These are phyloP conservation scores for Grigorovia transvaalensis DNA, from an alignment of 805 yeast species.

Conservation along the genomic window DNA sequence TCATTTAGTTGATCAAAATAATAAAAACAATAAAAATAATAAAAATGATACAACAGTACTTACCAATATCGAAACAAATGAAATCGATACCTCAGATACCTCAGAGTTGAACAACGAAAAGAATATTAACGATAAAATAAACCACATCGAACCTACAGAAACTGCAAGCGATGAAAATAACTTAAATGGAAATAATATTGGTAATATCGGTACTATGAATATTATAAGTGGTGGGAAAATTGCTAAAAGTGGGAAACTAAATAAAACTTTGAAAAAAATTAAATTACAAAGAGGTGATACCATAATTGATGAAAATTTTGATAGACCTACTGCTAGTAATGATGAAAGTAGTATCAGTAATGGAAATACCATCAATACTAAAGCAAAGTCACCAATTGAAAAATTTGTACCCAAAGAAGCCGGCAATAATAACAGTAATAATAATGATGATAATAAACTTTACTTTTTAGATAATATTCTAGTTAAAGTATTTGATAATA, in stretches of 20 bases:
- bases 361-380: not conserved
- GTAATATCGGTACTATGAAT: not conserved
- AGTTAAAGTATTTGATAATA: constrained; percentile 4
- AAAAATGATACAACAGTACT: no score
- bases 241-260: not conserved
- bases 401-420: not conserved
- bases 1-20: not conserved
- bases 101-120: no score
- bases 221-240: not conserved
- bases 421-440: not conserved
- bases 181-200: not conserved
- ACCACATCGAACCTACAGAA: not conserved
- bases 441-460: not conserved
- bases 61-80: no score
- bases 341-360: not conserved
- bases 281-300: not conserved
- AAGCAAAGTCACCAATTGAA: not conserved
- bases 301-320: not conserved
- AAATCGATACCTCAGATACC: no score
- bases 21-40: no score
- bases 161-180: not conserved
- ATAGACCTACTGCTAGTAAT: not conserved
- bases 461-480: constrained; percentile 3
- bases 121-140: not conserved
- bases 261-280: not conserved